phyloP scores from a whole-genome alignment of 257 asterid species.

The Capsicum rhomboideum region DNA sequence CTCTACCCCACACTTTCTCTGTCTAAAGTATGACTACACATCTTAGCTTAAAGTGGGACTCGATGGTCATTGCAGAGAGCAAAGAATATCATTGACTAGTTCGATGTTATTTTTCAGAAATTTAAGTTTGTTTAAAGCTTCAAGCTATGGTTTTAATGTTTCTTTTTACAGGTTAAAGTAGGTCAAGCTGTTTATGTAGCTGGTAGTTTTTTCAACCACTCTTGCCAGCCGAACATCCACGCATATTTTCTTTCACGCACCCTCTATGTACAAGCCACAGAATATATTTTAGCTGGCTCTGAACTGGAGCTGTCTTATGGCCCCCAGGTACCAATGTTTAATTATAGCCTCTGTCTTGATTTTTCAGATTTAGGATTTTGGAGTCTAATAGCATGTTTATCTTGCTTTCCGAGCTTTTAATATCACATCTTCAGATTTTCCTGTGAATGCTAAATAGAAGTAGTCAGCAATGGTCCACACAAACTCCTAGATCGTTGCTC shows the following conservation, averaged over 20 bases:
- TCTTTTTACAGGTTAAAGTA: conserved; percentile 58
- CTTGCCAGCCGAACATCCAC: conserved; percentile 82
- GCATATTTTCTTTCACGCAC: conserved; percentile 83
- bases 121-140: conserved; percentile 5
- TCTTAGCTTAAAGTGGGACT: neutral
- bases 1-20: neutral
- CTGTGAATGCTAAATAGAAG: neutral
- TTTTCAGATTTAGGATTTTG: neutral
- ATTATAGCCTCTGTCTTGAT: neutral
- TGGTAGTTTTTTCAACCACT: conserved; percentile 91
- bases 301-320: conserved; percentile 92
- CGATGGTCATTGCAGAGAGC: neutral
- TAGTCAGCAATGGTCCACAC: neutral
- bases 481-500: neutral
- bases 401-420: neutral
- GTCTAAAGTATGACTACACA: neutral
- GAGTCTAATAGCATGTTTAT: neutral
- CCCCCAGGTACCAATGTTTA: conserved; percentile 37
- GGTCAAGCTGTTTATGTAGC: conserved; percentile 79
- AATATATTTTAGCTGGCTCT: conserved; percentile 48
- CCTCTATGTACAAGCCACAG: conserved; percentile 69
- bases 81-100: neutral
- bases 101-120: neutral
- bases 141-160: conserved; percentile 6
- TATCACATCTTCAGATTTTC: neutral